These are phyloP conservation scores for Polyplosphaeria fusca DNA, from an alignment of 495 filamentous ascomycete genomes.

Conservation along the genomic window DNA sequence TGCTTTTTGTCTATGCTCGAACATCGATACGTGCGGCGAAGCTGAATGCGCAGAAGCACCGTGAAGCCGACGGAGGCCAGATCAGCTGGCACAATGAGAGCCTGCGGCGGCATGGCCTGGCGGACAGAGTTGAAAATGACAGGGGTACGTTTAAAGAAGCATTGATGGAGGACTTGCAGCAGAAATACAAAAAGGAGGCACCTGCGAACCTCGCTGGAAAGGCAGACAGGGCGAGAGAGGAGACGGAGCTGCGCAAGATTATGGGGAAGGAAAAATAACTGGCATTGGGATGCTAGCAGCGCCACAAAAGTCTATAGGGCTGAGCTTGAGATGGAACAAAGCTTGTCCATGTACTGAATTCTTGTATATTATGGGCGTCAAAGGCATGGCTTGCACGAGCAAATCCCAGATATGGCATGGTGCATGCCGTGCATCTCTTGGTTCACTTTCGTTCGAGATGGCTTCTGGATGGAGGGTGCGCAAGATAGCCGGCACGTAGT, in stretches of 20 bases:
- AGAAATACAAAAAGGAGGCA: not conserved
- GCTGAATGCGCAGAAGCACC: constrained; percentile 42
- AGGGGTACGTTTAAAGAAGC: constrained; percentile 30
- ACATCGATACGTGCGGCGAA: constrained; percentile 47
- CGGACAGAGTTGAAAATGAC: constrained; percentile 36
- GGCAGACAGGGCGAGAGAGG: constrained; percentile 17
- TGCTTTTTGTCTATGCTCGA: constrained; percentile 47
- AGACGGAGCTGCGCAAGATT: constrained; percentile 18
- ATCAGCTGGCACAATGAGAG: constrained; percentile 40
- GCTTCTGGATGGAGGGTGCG: too few relatives aligned
- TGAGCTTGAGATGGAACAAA: too few relatives aligned
- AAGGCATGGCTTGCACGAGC: too few relatives aligned
- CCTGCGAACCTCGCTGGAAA: not conserved
- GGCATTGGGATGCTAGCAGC: too few relatives aligned
- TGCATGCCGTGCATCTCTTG: too few relatives aligned
- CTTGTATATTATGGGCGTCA: too few relatives aligned
- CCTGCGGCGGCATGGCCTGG: constrained; percentile 37
- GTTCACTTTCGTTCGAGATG: too few relatives aligned
- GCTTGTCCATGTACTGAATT: too few relatives aligned
- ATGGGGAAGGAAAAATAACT: constrained; percentile 27
- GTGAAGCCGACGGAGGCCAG: constrained; percentile 42
- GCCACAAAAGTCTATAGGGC: too few relatives aligned
- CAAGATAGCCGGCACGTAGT: too few relatives aligned
- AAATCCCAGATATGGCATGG: too few relatives aligned
- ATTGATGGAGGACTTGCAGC: constrained; percentile 19